Conservation (phyloP, 140 eudicot species). For the Ambrosia hybrid region DNA sequence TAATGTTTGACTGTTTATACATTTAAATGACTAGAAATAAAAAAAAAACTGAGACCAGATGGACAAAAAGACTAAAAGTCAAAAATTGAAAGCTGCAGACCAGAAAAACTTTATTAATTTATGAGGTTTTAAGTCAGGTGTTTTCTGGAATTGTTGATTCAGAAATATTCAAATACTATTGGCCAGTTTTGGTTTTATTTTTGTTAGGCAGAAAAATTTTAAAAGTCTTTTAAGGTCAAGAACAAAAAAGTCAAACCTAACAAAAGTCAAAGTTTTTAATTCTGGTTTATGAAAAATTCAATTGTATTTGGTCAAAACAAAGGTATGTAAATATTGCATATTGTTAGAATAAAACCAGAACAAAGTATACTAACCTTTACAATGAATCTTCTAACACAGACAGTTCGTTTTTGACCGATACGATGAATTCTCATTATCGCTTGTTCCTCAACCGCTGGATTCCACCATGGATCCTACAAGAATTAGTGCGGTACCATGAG, state of each 20-base stretch:
- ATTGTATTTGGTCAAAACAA: background rate
- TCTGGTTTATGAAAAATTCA: background rate
- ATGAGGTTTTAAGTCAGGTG: constrained; percentile 3
- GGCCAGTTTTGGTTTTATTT: background rate
- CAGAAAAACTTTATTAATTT: background rate
- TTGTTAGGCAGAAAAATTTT: constrained; percentile 18
- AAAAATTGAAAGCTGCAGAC: background rate
- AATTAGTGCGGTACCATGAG: background rate
- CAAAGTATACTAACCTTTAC: constrained; percentile 50
- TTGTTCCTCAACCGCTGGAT: constrained; percentile 94
- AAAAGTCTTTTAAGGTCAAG: constrained; percentile 8
- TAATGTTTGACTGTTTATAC: background rate
- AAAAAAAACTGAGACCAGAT: constrained; percentile 11
- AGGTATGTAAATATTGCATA: background rate
- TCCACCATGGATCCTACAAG: constrained; percentile 97
- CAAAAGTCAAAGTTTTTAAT: background rate
- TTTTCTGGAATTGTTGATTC: constrained; percentile 3
- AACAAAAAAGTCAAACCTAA: constrained; percentile 18
- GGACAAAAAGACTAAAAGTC: constrained; percentile 6
- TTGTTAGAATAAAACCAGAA: background rate
- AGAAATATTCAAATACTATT: constrained; percentile 4
- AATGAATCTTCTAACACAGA: constrained; percentile 80
- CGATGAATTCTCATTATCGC: constrained; percentile 92
- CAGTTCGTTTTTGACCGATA: constrained; percentile 81
- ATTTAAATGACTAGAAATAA: background rate